phyloP scores from a whole-genome alignment of 768 basidiomycete species.

The Gelatoporia subvermispora region DNA sequence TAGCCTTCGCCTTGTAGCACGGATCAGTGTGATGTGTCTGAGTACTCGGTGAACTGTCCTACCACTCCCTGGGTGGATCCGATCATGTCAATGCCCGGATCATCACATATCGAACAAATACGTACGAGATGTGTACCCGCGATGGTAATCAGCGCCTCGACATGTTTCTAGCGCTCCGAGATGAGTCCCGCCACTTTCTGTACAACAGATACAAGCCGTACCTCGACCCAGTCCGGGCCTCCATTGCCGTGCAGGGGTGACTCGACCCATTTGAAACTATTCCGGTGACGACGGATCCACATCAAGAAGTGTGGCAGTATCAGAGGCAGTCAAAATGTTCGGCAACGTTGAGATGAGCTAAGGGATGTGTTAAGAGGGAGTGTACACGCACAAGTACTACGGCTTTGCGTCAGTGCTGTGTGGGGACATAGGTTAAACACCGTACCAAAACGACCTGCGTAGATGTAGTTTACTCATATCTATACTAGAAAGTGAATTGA shows the following conservation, averaged over 20 bases:
- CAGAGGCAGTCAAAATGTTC: not conserved
- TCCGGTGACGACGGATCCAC: not conserved
- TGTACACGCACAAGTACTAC: not conserved
- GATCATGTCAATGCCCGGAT: not conserved
- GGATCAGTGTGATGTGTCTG: not conserved
- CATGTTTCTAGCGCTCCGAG: conserved; percentile 52
- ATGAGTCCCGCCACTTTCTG: not conserved
- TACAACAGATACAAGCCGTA: conserved; percentile 22
- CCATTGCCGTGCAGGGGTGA: conserved; percentile 77
- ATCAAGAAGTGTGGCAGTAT: too few relatives aligned
- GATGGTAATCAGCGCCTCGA: conserved; percentile 80
- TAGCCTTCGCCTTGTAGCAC: conserved; percentile 73
- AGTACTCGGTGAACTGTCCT: conserved; percentile 22
- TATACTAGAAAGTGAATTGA: not conserved
- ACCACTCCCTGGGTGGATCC: conserved; percentile 60
- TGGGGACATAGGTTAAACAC: conserved; percentile 10
- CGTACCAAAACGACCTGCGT: conserved; percentile 45
- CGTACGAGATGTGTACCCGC: conserved; percentile 83
- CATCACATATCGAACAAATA: not conserved
- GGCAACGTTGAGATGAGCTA: not conserved
- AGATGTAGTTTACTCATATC: not conserved
- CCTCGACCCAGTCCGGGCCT: conserved; percentile 89
- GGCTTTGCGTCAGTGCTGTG: too few relatives aligned
- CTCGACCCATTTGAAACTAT: conserved; percentile 95
- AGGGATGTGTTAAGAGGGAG: too few relatives aligned